Evolutionary conservation across 352 stramenopile genomes (phyloP).

Genomic region (Phytophthora meadii): DNA sequence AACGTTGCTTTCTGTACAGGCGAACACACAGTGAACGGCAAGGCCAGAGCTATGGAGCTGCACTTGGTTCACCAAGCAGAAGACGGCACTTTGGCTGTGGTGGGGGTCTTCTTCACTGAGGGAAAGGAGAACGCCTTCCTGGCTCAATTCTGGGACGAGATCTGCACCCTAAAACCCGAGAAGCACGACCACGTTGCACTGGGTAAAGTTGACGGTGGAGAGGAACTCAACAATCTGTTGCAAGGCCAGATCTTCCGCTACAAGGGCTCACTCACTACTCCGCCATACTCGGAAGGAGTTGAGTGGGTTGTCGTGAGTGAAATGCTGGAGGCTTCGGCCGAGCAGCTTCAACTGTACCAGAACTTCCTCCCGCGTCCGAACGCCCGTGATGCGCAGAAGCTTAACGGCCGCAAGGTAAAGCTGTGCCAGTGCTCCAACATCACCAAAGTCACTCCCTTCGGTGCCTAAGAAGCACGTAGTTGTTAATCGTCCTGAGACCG

Average conservation of each 20-base stretch:
- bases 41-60: slow-evolving; percentile 63
- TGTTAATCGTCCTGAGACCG: slow-evolving; percentile 6
- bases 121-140: slow-evolving; percentile 67
- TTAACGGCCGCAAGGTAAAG: slow-evolving; percentile 49
- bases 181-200: slow-evolving; percentile 37
- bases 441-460: slow-evolving; percentile 19
- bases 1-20: slow-evolving; percentile 24
- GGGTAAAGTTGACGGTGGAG: slow-evolving; percentile 37
- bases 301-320: slow-evolving; percentile 70
- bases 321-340: slow-evolving; percentile 50
- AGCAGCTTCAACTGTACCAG: slow-evolving; percentile 59
- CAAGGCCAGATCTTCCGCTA: slow-evolving; percentile 64
- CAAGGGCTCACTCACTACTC: slow-evolving; percentile 71
- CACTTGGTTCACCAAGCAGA: slow-evolving; percentile 73
- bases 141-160: slow-evolving; percentile 63
- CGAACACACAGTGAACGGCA: slow-evolving; percentile 73
- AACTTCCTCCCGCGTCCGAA: slow-evolving; percentile 56
- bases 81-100: slow-evolving; percentile 59
- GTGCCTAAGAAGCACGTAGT: slow-evolving; percentile 14
- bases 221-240: slow-evolving; percentile 35
- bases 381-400: slow-evolving; percentile 54
- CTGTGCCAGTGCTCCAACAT: slow-evolving; percentile 35
- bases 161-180: slow-evolving; percentile 35
- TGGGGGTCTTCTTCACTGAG: slow-evolving; percentile 66
- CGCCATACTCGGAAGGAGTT: slow-evolving; percentile 78